These are phyloP conservation scores for Helianthus annuus DNA, from an alignment of 129 eudicot genomes.

Conservation along the genomic window DNA sequence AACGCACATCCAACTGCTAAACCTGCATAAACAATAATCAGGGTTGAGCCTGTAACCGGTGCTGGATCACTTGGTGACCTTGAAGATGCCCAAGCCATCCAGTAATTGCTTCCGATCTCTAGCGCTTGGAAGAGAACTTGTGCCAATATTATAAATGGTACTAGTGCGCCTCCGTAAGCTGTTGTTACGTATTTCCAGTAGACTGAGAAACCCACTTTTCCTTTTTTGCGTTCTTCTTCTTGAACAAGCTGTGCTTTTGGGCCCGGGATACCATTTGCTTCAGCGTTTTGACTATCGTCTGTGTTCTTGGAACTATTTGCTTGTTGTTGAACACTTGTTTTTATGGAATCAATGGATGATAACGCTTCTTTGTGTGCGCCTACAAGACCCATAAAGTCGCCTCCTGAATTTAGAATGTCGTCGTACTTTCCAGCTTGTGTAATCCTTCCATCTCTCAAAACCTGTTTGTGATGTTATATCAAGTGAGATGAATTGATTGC, in stretches of 20 bases:
- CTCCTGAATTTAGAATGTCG: conserved; percentile 62
- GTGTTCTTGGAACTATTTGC: neutral
- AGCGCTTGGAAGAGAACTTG: conserved; percentile 62
- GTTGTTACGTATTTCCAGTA: conserved; percentile 86
- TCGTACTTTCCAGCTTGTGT: conserved; percentile 79
- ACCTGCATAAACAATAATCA: conserved; percentile 61
- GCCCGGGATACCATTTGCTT: conserved; percentile 23
- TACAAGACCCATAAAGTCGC: conserved; percentile 72
- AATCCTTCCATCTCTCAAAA: conserved; percentile 79
- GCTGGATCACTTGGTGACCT: conserved; percentile 47
- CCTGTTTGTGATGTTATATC: conserved; percentile 38
- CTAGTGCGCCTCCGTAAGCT: conserved; percentile 82
- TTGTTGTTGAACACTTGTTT: neutral
- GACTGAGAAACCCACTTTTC: conserved; percentile 60
- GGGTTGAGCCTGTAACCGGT: conserved; percentile 45
- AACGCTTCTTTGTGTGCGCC: conserved; percentile 85
- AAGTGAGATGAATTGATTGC: neutral
- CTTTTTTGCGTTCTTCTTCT: conserved; percentile 90
- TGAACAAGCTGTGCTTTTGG: conserved; percentile 70
- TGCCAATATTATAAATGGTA: conserved; percentile 65
- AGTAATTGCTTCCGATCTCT: conserved; percentile 78
- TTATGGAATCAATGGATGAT: conserved; percentile 53
- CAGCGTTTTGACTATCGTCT: conserved; percentile 27
- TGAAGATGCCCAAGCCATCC: conserved; percentile 97
- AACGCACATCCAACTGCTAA: conserved; percentile 76